Conservation (phyloP, 345 rosid species). For the Eucalyptus curtisii region DNA sequence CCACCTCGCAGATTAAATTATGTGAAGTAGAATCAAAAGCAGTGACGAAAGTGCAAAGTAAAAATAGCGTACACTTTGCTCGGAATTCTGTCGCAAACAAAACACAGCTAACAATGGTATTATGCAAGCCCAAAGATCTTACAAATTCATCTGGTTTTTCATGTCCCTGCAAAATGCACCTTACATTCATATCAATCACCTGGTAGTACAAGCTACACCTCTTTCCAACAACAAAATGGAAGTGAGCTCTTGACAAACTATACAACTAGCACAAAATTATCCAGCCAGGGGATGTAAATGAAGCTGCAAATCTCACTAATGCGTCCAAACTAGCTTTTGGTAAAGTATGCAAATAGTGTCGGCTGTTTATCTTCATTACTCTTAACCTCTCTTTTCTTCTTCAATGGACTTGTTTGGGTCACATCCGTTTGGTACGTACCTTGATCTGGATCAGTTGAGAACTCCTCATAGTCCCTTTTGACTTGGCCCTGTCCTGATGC, state of each 20-base stretch:
- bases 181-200: neutral
- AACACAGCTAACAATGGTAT: neutral
- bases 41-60: neutral
- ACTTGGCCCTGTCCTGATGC: slow-evolving; percentile 2
- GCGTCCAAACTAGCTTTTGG: slow-evolving; percentile 16
- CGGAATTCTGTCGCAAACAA: neutral
- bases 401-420: slow-evolving; percentile 7
- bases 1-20: neutral
- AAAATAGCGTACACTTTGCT: neutral
- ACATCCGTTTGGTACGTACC: neutral
- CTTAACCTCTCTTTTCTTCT: slow-evolving; percentile 27
- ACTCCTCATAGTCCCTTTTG: slow-evolving; percentile 32
- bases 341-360: slow-evolving; percentile 49
- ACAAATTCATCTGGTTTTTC: neutral
- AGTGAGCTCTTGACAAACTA: neutral
- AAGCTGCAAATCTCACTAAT: neutral
- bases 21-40: neutral
- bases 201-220: neutral
- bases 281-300: neutral
- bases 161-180: neutral
- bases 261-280: neutral
- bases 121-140: neutral
- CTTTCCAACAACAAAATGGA: neutral
- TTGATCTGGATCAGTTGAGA: slow-evolving; percentile 15
- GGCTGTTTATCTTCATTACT: slow-evolving; percentile 39